Evolutionary conservation across 2,329 filamentous ascomycete species (phyloP).

Genomic region (Exophiala mesophila): DNA sequence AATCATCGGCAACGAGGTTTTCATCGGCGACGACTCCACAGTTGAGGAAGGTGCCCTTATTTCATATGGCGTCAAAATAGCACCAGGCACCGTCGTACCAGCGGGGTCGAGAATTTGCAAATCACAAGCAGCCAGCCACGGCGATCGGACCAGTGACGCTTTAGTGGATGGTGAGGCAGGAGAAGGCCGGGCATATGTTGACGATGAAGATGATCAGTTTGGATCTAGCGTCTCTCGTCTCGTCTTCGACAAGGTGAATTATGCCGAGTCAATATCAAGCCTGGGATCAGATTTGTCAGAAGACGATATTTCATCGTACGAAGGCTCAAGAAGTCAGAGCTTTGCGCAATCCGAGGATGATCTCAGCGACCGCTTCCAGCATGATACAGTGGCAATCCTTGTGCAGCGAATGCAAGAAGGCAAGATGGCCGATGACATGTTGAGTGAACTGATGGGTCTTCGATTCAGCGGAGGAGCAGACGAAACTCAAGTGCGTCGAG

Average conservation of each 20-base stretch:
- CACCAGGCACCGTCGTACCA: conserved; percentile 30
- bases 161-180: conserved; percentile 54
- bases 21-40: conserved; percentile 65
- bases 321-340: conserved; percentile 60
- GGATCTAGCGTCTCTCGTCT: conserved; percentile 50
- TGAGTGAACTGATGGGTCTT: conserved; percentile 89
- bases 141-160: conserved; percentile 40
- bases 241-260: conserved; percentile 50
- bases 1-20: conserved; percentile 68
- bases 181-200: conserved; percentile 60
- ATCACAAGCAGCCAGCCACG: conserved; percentile 4
- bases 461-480: conserved; percentile 87
- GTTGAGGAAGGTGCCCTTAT: conserved; percentile 71
- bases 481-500: conserved; percentile 79
- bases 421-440: conserved; percentile 73
- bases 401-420: conserved; percentile 75
- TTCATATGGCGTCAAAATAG: conserved; percentile 65
- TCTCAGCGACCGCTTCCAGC: conserved; percentile 64
- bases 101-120: conserved; percentile 21
- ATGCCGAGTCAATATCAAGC: conserved; percentile 58
- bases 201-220: conserved; percentile 62
- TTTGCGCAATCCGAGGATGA: conserved; percentile 66
- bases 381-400: conserved; percentile 81
- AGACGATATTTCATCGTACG: conserved; percentile 29
- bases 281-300: conserved; percentile 53